phyloP scores from a whole-genome alignment of 345 rosid species.

The Camelina neglecta region DNA sequence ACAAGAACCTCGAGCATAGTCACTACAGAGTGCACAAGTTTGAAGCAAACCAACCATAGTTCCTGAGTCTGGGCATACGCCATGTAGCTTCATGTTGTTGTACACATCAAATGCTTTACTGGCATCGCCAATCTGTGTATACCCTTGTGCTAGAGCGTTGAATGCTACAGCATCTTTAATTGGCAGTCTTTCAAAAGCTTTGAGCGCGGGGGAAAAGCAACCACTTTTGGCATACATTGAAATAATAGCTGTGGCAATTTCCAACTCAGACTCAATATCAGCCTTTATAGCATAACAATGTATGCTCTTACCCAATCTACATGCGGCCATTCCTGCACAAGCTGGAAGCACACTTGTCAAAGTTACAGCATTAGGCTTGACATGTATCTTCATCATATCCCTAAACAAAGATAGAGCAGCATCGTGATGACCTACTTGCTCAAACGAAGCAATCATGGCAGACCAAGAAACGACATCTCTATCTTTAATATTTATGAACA shows the following conservation, averaged over 20 bases:
- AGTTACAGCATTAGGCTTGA: constrained; percentile 55
- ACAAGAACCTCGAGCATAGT: constrained; percentile 53
- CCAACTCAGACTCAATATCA: constrained; percentile 50
- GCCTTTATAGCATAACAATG: constrained; percentile 62
- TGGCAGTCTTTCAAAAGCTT: constrained; percentile 51
- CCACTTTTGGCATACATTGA: constrained; percentile 68
- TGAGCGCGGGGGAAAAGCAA: constrained; percentile 46
- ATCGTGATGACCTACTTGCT: constrained; percentile 57
- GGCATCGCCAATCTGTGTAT: constrained; percentile 51
- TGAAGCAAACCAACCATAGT: constrained; percentile 64
- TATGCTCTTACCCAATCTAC: constrained; percentile 59
- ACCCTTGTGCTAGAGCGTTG: constrained; percentile 66
- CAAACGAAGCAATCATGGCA: constrained; percentile 56
- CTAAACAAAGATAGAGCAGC: constrained; percentile 55
- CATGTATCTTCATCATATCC: constrained; percentile 51
- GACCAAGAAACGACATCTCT: constrained; percentile 69
- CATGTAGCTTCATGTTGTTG: constrained; percentile 48
- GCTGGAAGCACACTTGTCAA: constrained; percentile 59
- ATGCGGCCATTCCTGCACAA: constrained; percentile 49
- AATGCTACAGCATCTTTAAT: constrained; percentile 60
- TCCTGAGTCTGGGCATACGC: constrained; percentile 52
- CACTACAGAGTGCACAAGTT: constrained; percentile 50
- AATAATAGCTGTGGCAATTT: constrained; percentile 54
- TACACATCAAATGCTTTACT: constrained; percentile 49
- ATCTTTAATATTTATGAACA: constrained; percentile 45